Percentiles rank a stretch among this genome's conserved stretches.
Evolutionary conservation across 2,329 filamentous ascomycete species (phyloP).

Genomic region (Penicillium sp.): DNA sequence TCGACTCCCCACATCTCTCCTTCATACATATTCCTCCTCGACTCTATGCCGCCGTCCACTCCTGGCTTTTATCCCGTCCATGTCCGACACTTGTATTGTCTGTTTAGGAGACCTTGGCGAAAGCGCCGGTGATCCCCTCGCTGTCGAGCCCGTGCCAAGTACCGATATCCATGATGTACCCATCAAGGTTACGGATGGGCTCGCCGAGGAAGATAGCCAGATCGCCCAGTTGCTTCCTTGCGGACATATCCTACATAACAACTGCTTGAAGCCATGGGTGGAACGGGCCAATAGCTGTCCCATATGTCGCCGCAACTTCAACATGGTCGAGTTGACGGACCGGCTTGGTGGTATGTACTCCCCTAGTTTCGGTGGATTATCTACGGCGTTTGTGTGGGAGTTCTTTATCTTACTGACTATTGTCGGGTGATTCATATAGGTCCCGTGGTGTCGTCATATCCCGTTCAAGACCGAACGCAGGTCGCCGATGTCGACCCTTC

Average conservation of each 20-base stretch:
- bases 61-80: constrained; percentile 35
- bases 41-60: constrained; percentile 25
- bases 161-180: constrained; percentile 32
- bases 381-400: not conserved
- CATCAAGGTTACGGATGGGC: constrained; percentile 26
- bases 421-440: constrained; percentile 39
- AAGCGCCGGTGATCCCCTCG: constrained; percentile 49
- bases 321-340: constrained; percentile 78
- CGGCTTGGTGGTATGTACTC: constrained; percentile 66
- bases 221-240: constrained; percentile 67
- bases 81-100: constrained; percentile 67
- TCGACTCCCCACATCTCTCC: constrained; percentile 23
- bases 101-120: constrained; percentile 65
- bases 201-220: constrained; percentile 43
- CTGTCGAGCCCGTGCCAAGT: constrained; percentile 39
- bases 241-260: constrained; percentile 86
- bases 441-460: constrained; percentile 54
- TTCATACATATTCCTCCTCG: constrained; percentile 20
- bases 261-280: constrained; percentile 89
- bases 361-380: constrained; percentile 6
- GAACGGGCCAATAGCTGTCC: constrained; percentile 97
- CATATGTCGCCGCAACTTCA: constrained; percentile 89
- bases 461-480: constrained; percentile 56
- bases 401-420: not conserved
- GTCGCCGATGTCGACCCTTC: constrained; percentile 74